Conservation (phyloP, 805 yeast genomes). For the Nakazawaea ernobii region DNA sequence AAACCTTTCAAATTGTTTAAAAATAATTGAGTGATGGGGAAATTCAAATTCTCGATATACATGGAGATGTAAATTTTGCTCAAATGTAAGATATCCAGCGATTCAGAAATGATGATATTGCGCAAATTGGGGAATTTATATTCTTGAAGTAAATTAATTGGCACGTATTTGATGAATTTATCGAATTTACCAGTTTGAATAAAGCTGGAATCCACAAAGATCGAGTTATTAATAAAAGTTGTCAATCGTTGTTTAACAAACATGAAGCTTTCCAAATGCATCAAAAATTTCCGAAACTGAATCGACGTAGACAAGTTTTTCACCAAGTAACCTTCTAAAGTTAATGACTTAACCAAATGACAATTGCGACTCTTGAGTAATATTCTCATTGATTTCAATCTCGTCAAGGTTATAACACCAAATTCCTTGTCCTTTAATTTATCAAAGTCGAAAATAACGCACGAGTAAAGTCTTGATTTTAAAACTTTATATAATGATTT, state of each 20-base stretch:
- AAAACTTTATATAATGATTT: neutral
- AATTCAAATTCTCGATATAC: neutral
- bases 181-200: neutral
- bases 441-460: constrained; percentile 6
- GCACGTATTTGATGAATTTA: neutral
- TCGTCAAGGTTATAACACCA: neutral
- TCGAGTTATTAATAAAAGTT: constrained; percentile 5
- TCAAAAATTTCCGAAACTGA: neutral
- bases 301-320: constrained; percentile 1
- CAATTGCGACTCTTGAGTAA: neutral
- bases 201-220: neutral
- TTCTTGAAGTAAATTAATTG: constrained; percentile 2
- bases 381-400: neutral
- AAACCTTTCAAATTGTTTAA: neutral
- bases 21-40: neutral
- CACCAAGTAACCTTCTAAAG: constrained; percentile 3
- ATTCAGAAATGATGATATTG: neutral
- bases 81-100: neutral
- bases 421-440: neutral
- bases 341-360: neutral
- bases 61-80: constrained; percentile 3
- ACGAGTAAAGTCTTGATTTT: neutral
- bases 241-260: neutral
- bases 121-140: constrained; percentile 3
- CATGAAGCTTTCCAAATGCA: neutral